These are phyloP conservation scores for Penicillium sp. DNA, from an alignment of 2,329 filamentous ascomycete species.

Conservation along the genomic window DNA sequence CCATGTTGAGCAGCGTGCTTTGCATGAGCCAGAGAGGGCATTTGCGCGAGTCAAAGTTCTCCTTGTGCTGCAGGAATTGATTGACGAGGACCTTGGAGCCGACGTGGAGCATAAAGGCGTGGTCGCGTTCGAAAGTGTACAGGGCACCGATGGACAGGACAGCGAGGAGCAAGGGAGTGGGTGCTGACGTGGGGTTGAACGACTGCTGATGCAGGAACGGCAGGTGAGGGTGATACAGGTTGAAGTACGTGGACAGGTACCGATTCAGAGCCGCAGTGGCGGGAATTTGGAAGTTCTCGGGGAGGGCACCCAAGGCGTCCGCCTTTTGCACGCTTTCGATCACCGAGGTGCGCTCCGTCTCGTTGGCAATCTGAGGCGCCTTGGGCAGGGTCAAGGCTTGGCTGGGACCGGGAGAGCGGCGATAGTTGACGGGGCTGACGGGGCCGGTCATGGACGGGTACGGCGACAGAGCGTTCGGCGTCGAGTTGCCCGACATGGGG, in stretches of 20 bases:
- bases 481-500: slow-evolving; percentile 62
- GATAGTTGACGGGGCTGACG: slow-evolving; percentile 63
- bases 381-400: slow-evolving; percentile 60
- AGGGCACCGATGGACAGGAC: slow-evolving; percentile 92
- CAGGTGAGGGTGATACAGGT: slow-evolving; percentile 91
- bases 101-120: slow-evolving; percentile 95
- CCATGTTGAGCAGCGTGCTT: slow-evolving; percentile 93
- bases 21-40: slow-evolving; percentile 99
- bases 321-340: slow-evolving; percentile 77
- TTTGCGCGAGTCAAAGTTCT: slow-evolving; percentile 96
- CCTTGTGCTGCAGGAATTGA: slow-evolving; percentile 95
- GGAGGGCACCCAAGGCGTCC: slow-evolving; percentile 74
- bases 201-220: slow-evolving; percentile 92
- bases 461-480: slow-evolving; percentile 68
- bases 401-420: slow-evolving; percentile 62
- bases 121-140: slow-evolving; percentile 94
- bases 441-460: slow-evolving; percentile 62
- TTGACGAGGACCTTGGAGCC: slow-evolving; percentile 96
- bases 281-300: slow-evolving; percentile 85
- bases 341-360: slow-evolving; percentile 79
- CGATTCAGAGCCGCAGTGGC: slow-evolving; percentile 75
- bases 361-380: slow-evolving; percentile 73
- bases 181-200: slow-evolving; percentile 72
- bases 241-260: slow-evolving; percentile 93
- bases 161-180: slow-evolving; percentile 77